Conservation (phyloP, 2,329 filamentous ascomycete species). For the Alternaria consortialis region DNA sequence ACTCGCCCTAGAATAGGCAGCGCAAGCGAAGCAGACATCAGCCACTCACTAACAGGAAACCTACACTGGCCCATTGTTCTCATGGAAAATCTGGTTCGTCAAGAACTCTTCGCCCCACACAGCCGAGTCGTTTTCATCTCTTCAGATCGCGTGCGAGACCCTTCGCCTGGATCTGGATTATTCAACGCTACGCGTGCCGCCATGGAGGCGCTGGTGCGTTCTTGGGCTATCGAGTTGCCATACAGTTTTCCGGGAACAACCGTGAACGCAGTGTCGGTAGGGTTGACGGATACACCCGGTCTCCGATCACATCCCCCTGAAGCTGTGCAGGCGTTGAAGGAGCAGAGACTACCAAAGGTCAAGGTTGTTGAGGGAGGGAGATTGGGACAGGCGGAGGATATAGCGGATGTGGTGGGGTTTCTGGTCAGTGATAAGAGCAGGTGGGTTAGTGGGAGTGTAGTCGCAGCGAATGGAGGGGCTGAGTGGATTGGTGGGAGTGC, state of each 20-base stretch:
- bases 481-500: conserved; percentile 32
- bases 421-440: conserved; percentile 46
- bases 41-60: conserved; percentile 17
- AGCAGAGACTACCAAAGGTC: conserved; percentile 29
- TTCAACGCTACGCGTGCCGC: conserved; percentile 35
- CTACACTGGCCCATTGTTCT: conserved; percentile 18
- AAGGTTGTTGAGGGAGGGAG: conserved; percentile 31
- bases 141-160: conserved; percentile 27
- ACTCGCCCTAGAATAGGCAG: conserved; percentile 17
- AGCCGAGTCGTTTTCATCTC: conserved; percentile 36
- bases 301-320: conserved; percentile 21
- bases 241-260: conserved; percentile 36
- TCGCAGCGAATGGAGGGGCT: conserved; percentile 46
- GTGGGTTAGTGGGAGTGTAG: conserved; percentile 51
- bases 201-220: conserved; percentile 30
- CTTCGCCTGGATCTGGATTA: conserved; percentile 19
- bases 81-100: conserved; percentile 32
- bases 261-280: conserved; percentile 41
- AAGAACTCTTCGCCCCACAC: neutral
- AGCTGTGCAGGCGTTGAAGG: conserved; percentile 26
- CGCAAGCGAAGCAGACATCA: conserved; percentile 22
- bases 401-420: conserved; percentile 73
- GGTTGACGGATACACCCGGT: conserved; percentile 39
- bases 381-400: conserved; percentile 54
- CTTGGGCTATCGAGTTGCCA: conserved; percentile 37